phyloP scores from a whole-genome alignment of 1,284 basidiomycete genomes.

The Erythrobasidium hasegawianum region DNA sequence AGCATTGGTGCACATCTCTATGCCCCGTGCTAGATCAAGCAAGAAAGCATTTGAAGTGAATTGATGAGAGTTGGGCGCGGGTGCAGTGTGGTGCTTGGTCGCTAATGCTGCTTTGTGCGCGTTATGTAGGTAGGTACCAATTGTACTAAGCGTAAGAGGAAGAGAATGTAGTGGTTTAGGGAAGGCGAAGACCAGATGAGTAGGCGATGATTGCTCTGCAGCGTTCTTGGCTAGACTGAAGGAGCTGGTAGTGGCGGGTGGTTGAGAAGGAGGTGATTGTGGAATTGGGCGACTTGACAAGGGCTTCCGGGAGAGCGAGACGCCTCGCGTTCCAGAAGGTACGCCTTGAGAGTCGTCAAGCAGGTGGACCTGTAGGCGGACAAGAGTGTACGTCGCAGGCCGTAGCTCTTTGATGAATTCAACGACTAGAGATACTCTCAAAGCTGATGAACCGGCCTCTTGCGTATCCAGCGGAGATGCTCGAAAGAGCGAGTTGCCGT shows the following conservation, averaged over 20 bases:
- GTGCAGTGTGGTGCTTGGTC: constrained; percentile 6
- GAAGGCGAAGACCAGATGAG: constrained; percentile 28
- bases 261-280: neutral
- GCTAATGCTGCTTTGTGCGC: constrained; percentile 25
- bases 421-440: constrained; percentile 29
- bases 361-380: constrained; percentile 29
- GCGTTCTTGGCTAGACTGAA: neutral
- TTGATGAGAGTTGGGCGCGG: constrained; percentile 7
- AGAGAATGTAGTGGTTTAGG: constrained; percentile 32
- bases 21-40: constrained; percentile 13
- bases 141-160: constrained; percentile 23
- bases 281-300: constrained; percentile 10
- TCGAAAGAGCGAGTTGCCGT: constrained; percentile 29
- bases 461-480: constrained; percentile 9
- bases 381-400: constrained; percentile 17
- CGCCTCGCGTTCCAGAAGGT: constrained; percentile 12
- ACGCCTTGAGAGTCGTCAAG: neutral
- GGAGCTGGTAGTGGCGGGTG: neutral
- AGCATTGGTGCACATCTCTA: constrained; percentile 18
- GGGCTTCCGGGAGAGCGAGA: constrained; percentile 26
- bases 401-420: constrained; percentile 22
- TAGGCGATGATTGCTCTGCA: neutral
- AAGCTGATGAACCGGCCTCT: neutral
- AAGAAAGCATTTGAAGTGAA: constrained; percentile 21
- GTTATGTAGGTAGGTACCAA: constrained; percentile 27